A percentile compares a stretch with the other conserved stretches of the same genome.
Conservation (phyloP, 2,329 filamentous ascomycete species). For the Colletotrichum sojae region DNA sequence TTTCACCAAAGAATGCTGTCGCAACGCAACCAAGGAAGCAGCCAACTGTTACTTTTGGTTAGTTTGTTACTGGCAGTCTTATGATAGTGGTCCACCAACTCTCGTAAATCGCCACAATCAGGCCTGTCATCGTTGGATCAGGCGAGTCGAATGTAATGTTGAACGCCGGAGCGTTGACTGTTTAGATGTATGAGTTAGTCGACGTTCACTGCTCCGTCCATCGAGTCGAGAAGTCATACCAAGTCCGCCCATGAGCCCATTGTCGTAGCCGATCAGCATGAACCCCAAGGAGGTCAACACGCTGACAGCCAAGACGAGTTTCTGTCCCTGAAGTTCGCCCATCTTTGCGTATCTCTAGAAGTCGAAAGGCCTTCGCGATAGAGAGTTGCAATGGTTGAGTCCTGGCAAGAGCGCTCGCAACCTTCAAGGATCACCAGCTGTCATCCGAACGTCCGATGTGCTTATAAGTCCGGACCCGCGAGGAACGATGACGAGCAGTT, state of each 20-base stretch:
- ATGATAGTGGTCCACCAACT: conserved; percentile 39
- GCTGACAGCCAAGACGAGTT: conserved; percentile 59
- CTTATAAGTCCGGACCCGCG: conserved; percentile 15
- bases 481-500: neutral
- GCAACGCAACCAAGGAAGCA: conserved; percentile 48
- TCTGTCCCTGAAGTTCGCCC: conserved; percentile 47
- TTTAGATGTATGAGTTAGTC: conserved; percentile 41
- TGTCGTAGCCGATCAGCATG: conserved; percentile 63
- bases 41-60: conserved; percentile 42
- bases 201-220: too few relatives aligned
- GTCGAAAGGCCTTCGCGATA: neutral
- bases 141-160: conserved; percentile 57
- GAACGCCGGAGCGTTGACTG: conserved; percentile 57
- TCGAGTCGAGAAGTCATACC: conserved; percentile 34
- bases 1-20: conserved; percentile 57
- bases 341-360: neutral
- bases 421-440: neutral
- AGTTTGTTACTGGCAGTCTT: neutral
- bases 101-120: conserved; percentile 64
- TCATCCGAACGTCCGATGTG: conserved; percentile 18
- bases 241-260: conserved; percentile 59
- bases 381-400: neutral
- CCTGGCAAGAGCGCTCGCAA: neutral
- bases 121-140: conserved; percentile 56
- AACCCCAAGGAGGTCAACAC: conserved; percentile 62